Evolutionary conservation across 2,329 filamentous ascomycete species (phyloP).

Genomic region (Remersonia thermophila): DNA sequence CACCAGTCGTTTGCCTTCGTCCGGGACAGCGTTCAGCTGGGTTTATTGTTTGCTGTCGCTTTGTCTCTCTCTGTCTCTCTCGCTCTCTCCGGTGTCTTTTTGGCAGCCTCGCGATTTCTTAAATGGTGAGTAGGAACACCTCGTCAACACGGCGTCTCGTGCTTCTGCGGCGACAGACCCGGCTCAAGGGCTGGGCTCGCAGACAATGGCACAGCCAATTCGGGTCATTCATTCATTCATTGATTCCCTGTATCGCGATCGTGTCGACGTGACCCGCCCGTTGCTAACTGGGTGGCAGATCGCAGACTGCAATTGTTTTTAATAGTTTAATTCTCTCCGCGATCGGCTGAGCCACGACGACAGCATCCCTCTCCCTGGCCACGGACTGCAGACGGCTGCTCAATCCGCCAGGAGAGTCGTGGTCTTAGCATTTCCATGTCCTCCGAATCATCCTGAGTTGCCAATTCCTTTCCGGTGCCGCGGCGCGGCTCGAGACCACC

Average conservation of each 20-base stretch:
- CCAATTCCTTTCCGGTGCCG: slow-evolving; percentile 33
- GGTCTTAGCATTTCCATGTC: slow-evolving; percentile 26
- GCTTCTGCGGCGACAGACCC: too few species aligned
- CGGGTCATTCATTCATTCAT: too few species aligned
- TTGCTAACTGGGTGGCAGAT: slow-evolving; percentile 2
- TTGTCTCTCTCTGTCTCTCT: too few species aligned
- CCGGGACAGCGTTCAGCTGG: slow-evolving; percentile 15
- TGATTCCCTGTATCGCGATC: too few species aligned
- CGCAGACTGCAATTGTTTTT: slow-evolving; percentile 15
- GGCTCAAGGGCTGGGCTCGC: too few species aligned
- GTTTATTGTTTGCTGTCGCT: slow-evolving; percentile 11
- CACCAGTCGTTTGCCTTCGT: slow-evolving; percentile 14
- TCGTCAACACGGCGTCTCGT: too few species aligned
- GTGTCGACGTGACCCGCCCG: too few species aligned
- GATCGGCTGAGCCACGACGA: slow-evolving; percentile 7
- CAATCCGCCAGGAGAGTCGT: slow-evolving; percentile 6
- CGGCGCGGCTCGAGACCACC: slow-evolving; percentile 31
- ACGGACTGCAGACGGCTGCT: slow-evolving; percentile 3
- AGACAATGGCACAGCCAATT: too few species aligned
- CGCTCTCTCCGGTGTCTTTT: too few species aligned
- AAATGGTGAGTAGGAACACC: slow-evolving; percentile 8
- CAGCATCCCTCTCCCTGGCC: slow-evolving; percentile 1
- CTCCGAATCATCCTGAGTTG: slow-evolving; percentile 25
- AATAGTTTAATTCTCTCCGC: slow-evolving; percentile 17
- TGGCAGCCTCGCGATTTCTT: slow-evolving; percentile 7